A percentile compares a stretch with the other conserved stretches of the same genome.
phyloP scores from a whole-genome alignment of 208 protist genomes.

The Crithidia brevicula region DNA sequence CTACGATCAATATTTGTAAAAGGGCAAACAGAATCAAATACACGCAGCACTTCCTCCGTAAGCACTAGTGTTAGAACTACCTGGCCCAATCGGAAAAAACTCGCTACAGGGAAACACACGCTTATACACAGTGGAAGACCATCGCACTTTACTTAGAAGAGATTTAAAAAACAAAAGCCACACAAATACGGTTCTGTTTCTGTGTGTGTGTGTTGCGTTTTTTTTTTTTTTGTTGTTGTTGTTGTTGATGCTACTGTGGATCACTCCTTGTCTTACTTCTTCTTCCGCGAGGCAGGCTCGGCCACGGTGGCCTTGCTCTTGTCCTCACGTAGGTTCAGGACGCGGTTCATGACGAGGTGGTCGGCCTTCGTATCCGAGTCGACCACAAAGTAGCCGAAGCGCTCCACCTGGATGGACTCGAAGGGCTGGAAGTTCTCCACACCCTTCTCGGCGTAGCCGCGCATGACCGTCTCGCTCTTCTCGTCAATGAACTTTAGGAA shows the following conservation, averaged over 20 bases:
- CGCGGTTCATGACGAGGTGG: slow-evolving; percentile 90
- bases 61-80: no score
- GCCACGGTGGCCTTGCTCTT: slow-evolving; percentile 65
- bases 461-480: slow-evolving; percentile 68
- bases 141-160: not conserved
- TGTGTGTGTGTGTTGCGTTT: no score
- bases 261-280: slow-evolving; percentile 23
- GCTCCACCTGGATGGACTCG: slow-evolving; percentile 90
- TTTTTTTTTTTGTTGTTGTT: slow-evolving; percentile 2
- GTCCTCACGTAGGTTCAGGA: slow-evolving; percentile 86
- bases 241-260: not conserved
- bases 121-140: no score
- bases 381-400: slow-evolving; percentile 92
- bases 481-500: slow-evolving; percentile 91
- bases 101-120: no score
- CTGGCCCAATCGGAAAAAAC: no score
- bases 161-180: not conserved
- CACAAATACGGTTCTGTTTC: no score
- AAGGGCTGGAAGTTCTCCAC: slow-evolving; percentile 55
- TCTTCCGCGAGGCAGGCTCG: slow-evolving; percentile 28
- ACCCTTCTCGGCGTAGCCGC: slow-evolving; percentile 75
- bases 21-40: no score
- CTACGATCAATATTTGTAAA: no score
- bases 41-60: no score
- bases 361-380: slow-evolving; percentile 73